Evolutionary conservation across 176 grass and related monocot species (phyloP), one percentile per base, ranked within the genome.

Genomic region (Tillandsia fasciculata): DNA sequence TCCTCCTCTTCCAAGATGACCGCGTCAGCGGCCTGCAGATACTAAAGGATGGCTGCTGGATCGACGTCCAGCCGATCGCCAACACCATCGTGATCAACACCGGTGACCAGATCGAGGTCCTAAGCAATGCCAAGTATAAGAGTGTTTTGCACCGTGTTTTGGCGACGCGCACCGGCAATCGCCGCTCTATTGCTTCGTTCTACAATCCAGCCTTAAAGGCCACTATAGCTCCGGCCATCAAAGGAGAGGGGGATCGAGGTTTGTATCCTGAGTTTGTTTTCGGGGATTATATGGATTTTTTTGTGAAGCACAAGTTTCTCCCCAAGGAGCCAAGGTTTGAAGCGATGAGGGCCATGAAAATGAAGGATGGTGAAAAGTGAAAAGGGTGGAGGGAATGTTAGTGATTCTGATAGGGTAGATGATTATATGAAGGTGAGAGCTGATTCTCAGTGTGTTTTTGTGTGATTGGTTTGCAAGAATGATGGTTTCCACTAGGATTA

Each of bases 51-150:
- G 93, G 69, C 65, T 10, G 10, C 10, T 96, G 93, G 93, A n/a
- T 76, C 72, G 81, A 96, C 70, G 93, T 90, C 20, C 93, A 92
- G 76, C 89, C 93, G 22, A 8, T 96, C 26, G 61, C 76, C 28
- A 76, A 96, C 70, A 81, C 93, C 81, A 90, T 96, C 76, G 93
- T 96, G 24, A 80, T 96, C 77, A 96, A 96, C 89, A 96, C 85
- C n/a, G 93, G 93, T 17, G 93, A 96, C 64, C 93, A 96, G 79
- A 85, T 96, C 47, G 93, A 96, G 86, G 88, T 91, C 26, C 12
- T 96, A 51, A 92, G 70, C 72, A 96, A 96, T 49, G 93, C 89
- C 4, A 79, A 80, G 49, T 96, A 90, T 17, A 89, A 87, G 83
- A 96, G 93, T 70, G 86, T 78, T 22, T 96, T 88, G 93, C 93